Evolutionary conservation across 2,329 filamentous ascomycete species (phyloP), one percentile per base, ranked within the genome.

Genomic region (Chaetomium strumarium): DNA sequence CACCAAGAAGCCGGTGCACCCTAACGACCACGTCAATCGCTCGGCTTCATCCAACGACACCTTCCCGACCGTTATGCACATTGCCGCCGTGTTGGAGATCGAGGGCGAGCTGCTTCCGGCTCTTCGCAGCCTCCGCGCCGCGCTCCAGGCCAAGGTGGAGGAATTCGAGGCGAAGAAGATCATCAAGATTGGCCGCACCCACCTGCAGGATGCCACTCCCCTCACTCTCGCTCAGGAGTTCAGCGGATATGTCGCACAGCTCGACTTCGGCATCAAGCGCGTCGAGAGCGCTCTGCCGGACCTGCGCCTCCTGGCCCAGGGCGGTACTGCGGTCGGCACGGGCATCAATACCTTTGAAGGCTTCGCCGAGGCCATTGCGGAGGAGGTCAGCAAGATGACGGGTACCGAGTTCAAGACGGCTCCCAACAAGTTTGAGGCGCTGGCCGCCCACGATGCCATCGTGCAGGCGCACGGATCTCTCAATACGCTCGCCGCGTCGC

Each of bases 11-110:
- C 93, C 93, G 29, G 93, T 99, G 60, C 93, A 99, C 76, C 93
- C 93, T 66, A 99, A 97, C 75, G 93, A 99, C 77, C 93, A 99
- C 72, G 93, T 99, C 73, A 99, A 99, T 83, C 95, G 95, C 84
- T 95, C 88, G 60, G 93, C 93, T 63, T 96, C 90, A 46, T 97
- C 93, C 66, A 99, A 99, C 78, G 93, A 99, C 71, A 96, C 92
- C 63, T 99, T 99, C 83, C 93, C 93, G 39, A 97, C 93, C 61
- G 93, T 96, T 69, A 99, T 99, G 93, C 93, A 97, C 79, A 96
- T 99, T 68, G 92, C 93, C 56, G 92, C 92, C 58, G 91, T 97
- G 45, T 81, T 97, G 55, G 93, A 97, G 72, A 80, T 96, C 56
- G 90, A 96, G 75, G 80, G 86, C 67, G 81, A 86, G 63, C 84